A percentile compares a stretch with the other conserved stretches of the same genome.
Evolutionary conservation across 768 basidiomycete genomes (phyloP).

Genomic region (Pisolithus tinctorius): DNA sequence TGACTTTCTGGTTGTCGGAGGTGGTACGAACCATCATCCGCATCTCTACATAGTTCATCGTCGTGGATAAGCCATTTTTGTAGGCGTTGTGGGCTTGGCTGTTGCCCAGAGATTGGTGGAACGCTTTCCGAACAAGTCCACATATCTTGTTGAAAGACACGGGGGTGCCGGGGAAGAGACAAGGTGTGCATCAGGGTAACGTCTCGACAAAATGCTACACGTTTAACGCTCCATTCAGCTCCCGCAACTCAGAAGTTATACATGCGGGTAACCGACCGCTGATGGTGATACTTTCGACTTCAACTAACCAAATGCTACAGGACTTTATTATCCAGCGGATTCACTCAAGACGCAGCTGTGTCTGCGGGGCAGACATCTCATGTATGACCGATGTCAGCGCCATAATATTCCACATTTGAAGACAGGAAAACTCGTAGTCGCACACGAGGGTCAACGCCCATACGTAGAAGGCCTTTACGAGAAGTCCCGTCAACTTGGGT

Average conservation of each 20-base stretch:
- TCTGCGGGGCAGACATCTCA: constrained; percentile 74
- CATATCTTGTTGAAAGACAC: constrained; percentile 78
- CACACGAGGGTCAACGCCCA: constrained; percentile 51
- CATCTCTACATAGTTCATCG: background rate
- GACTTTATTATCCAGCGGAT: constrained; percentile 74
- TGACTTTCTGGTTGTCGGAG: constrained; percentile 86
- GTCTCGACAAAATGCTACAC: background rate
- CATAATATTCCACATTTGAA: constrained; percentile 62
- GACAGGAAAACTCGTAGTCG: constrained; percentile 89
- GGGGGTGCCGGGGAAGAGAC: constrained; percentile 74
- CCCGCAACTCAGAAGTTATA: constrained; percentile 92
- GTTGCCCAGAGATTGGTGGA: constrained; percentile 69
- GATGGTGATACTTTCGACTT: background rate
- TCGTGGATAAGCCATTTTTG: background rate
- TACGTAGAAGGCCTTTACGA: constrained; percentile 68
- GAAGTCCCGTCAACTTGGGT: constrained; percentile 50
- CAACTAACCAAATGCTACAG: constrained; percentile 28
- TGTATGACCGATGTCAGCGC: constrained; percentile 68
- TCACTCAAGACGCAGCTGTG: constrained; percentile 86
- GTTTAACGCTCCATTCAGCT: constrained; percentile 37
- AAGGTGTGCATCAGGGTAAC: constrained; percentile 41
- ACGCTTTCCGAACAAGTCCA: constrained; percentile 60
- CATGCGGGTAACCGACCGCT: constrained; percentile 58
- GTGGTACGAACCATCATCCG: constrained; percentile 40
- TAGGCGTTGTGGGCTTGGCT: constrained; percentile 82